Conservation (phyloP, 495 filamentous ascomycete species). For the Chaetomidium leptoderma region DNA sequence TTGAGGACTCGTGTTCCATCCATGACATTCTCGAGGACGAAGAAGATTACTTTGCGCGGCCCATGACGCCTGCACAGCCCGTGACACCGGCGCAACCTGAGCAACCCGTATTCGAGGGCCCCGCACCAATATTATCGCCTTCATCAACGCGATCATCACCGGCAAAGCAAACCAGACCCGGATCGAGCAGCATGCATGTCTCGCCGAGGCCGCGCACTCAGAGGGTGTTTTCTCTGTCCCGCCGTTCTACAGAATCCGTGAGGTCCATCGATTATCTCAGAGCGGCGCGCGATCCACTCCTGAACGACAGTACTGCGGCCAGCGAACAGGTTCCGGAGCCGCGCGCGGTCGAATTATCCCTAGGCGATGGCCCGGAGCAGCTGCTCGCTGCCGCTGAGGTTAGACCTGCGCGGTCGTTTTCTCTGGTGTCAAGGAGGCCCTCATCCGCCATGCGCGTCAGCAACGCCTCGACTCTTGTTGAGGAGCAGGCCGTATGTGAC, state of each 20-base stretch:
- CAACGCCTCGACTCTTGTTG: conserved; percentile 23
- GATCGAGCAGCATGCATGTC: conserved; percentile 4
- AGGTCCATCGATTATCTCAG: conserved; percentile 13
- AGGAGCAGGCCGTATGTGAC: conserved; percentile 10
- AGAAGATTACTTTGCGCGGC: conserved; percentile 10
- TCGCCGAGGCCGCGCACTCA: conserved; percentile 15
- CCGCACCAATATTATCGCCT: conserved; percentile 16
- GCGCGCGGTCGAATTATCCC: background rate
- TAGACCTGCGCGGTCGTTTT: conserved; percentile 20
- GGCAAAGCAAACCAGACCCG: background rate
- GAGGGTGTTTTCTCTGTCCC: conserved; percentile 22
- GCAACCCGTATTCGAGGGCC: conserved; percentile 2
- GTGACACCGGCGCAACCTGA: conserved; percentile 8
- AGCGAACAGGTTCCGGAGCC: conserved; percentile 10
- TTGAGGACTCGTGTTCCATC: conserved; percentile 43
- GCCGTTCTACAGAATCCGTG: conserved; percentile 18
- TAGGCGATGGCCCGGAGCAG: background rate
- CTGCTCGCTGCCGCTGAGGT: conserved; percentile 6
- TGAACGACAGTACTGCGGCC: conserved; percentile 3
- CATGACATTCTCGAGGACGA: conserved; percentile 36
- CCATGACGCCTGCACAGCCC: conserved; percentile 7
- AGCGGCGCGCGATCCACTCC: background rate
- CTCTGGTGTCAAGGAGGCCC: conserved; percentile 14
- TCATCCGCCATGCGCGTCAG: conserved; percentile 17
- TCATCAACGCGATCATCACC: conserved; percentile 8